phyloP scores from a whole-genome alignment of 2,329 filamentous ascomycete species.

The Xylariaceae sp. region DNA sequence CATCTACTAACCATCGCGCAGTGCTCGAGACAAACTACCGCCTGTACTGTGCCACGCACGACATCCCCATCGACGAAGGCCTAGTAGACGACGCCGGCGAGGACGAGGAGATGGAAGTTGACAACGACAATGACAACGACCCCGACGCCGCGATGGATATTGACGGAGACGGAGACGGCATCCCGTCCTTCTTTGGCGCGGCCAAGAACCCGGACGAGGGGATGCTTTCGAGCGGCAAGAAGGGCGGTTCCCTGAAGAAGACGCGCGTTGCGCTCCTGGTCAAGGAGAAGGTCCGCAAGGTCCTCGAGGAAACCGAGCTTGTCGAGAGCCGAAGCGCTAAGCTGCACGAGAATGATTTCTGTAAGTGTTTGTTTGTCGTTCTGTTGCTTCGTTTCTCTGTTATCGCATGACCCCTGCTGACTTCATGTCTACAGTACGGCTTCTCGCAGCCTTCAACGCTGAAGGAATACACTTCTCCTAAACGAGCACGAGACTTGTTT shows the following conservation, averaged over 20 bases:
- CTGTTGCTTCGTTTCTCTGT: too few relatives aligned
- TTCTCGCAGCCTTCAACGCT: conserved; percentile 78
- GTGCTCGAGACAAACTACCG: conserved; percentile 84
- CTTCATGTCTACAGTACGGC: conserved; percentile 42
- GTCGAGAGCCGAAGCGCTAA: conserved; percentile 76
- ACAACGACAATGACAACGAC: conserved; percentile 38
- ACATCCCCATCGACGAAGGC: conserved; percentile 70
- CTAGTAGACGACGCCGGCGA: conserved; percentile 39
- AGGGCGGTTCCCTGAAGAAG: conserved; percentile 59
- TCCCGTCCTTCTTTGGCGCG: conserved; percentile 81
- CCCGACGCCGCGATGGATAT: conserved; percentile 39
- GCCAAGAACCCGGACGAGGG: conserved; percentile 37
- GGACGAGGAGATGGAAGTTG: conserved; percentile 35
- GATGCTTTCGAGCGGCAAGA: conserved; percentile 51
- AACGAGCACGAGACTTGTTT: conserved; percentile 22
- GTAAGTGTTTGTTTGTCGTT: background rate
- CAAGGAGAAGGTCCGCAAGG: conserved; percentile 78
- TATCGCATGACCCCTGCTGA: background rate
- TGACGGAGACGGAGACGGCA: conserved; percentile 55
- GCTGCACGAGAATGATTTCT: conserved; percentile 89
- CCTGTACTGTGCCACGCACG: conserved; percentile 83
- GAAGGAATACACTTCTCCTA: conserved; percentile 89
- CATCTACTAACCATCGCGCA: conserved; percentile 62
- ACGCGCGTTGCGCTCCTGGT: conserved; percentile 77
- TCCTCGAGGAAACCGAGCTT: conserved; percentile 75